phyloP scores from a whole-genome alignment of 805 yeast species.

The Barnettozyma sucrosica region DNA sequence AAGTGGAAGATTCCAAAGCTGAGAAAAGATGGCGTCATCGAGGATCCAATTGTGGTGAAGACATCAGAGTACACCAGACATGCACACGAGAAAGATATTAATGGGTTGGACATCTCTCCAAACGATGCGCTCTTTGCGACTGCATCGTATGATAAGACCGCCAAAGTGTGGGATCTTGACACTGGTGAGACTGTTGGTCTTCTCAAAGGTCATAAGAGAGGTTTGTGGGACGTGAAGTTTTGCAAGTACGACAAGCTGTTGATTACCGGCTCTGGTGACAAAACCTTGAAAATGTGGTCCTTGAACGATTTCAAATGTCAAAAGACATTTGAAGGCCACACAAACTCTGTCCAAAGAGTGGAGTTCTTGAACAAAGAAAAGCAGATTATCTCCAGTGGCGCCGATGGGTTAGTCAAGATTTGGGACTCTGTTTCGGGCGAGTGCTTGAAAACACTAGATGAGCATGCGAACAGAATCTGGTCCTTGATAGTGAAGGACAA shows the following conservation, averaged over 20 bases:
- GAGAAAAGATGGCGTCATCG: conserved; percentile 32
- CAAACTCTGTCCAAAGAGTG: conserved; percentile 85
- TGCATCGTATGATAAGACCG: conserved; percentile 90
- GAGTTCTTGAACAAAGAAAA: conserved; percentile 59
- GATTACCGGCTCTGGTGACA: conserved; percentile 89
- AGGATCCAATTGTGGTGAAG: conserved; percentile 34
- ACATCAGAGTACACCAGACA: conserved; percentile 83
- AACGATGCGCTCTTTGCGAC: conserved; percentile 85
- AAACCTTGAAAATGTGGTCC: conserved; percentile 86
- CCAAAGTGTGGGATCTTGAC: conserved; percentile 81
- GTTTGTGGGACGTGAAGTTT: conserved; percentile 87
- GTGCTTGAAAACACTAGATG: conserved; percentile 78
- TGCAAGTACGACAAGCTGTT: conserved; percentile 72
- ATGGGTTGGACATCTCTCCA: conserved; percentile 84
- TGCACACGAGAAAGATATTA: conserved; percentile 96
- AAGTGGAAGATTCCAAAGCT: conserved; percentile 84
- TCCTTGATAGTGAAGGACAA: conserved; percentile 63
- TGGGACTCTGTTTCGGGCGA: conserved; percentile 84
- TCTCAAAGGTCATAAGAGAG: conserved; percentile 86
- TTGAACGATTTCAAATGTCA: conserved; percentile 67
- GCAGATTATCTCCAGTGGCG: conserved; percentile 73
- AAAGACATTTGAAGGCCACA: conserved; percentile 88
- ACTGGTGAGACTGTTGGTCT: conserved; percentile 86
- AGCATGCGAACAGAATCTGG: conserved; percentile 95
- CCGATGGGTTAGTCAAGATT: conserved; percentile 88